A percentile compares a stretch with the other conserved stretches of the same genome.
phyloP scores from a whole-genome alignment of 83 land plant genomes.

The Picea mariana region DNA sequence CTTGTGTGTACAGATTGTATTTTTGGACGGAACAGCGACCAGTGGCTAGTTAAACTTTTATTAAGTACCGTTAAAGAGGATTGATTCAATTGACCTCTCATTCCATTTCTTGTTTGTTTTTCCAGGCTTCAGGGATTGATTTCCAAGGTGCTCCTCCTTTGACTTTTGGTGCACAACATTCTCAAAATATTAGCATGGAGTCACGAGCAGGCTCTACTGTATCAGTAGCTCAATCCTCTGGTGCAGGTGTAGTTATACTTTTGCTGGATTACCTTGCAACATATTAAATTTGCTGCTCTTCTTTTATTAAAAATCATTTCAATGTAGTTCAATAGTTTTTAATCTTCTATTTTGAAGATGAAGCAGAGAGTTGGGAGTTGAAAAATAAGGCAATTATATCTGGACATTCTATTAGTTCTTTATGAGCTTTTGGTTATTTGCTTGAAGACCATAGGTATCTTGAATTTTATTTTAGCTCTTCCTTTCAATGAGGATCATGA shows the following conservation, averaged over 20 bases:
- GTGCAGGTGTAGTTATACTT: conserved; percentile 7
- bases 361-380: background rate
- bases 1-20: background rate
- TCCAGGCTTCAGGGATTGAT: conserved; percentile 35
- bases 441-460: background rate
- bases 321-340: too few species aligned
- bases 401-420: background rate
- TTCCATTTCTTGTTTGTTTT: conserved; percentile 5
- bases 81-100: background rate
- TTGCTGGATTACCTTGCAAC: background rate
- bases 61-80: background rate
- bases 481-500: background rate
- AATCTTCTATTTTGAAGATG: background rate
- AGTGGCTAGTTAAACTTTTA: background rate
- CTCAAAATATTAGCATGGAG: conserved; percentile 11
- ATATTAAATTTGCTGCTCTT: background rate
- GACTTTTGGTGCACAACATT: conserved; percentile 4
- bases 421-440: background rate
- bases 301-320: background rate
- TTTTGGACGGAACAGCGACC: background rate
- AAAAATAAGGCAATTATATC: background rate
- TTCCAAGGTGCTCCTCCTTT: conserved; percentile 33
- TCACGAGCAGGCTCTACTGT: background rate
- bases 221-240: background rate
- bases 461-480: background rate